These are phyloP conservation scores for Phytophthora pini DNA, from an alignment of 352 stramenopile species.

Conservation along the genomic window DNA sequence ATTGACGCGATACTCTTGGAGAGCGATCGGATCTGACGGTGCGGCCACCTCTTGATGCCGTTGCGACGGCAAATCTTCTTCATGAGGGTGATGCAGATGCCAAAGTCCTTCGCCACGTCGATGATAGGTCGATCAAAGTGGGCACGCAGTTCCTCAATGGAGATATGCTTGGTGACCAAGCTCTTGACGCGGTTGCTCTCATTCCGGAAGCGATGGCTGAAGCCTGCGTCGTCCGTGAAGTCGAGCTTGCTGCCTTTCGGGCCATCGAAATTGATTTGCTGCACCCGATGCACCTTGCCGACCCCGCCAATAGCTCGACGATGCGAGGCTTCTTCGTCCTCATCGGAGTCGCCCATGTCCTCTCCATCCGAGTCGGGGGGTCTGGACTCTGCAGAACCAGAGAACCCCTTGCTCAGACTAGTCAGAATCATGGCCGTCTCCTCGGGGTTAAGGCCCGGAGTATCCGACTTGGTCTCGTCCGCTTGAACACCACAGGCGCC, in stretches of 20 bases:
- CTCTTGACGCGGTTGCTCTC: constrained; percentile 91
- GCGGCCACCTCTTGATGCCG: constrained; percentile 76
- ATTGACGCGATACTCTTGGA: constrained; percentile 90
- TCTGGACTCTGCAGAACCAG: constrained; percentile 6
- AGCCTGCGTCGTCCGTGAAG: constrained; percentile 76
- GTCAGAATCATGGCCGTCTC: constrained; percentile 90
- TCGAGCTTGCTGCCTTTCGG: constrained; percentile 75
- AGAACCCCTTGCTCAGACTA: constrained; percentile 76
- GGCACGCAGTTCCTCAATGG: constrained; percentile 82
- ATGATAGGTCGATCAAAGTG: constrained; percentile 91
- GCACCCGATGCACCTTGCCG: constrained; percentile 57
- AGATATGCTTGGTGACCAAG: constrained; percentile 89
- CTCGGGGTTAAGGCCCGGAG: constrained; percentile 60
- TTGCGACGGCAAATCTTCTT: constrained; percentile 89
- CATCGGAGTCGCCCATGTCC: constrained; percentile 59
- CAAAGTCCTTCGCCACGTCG: constrained; percentile 91
- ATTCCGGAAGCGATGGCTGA: constrained; percentile 79
- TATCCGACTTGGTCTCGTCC: constrained; percentile 23
- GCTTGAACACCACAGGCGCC: constrained; percentile 17
- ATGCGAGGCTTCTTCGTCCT: constrained; percentile 41
- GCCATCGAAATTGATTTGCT: constrained; percentile 81
- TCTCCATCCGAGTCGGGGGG: constrained; percentile 48
- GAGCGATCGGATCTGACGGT: constrained; percentile 84
- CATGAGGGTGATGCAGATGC: constrained; percentile 92
- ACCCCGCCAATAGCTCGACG: constrained; percentile 22